Evolutionary conservation across 2,329 filamentous ascomycete genomes (phyloP).

Genomic region (Clarireedia hainanense): DNA sequence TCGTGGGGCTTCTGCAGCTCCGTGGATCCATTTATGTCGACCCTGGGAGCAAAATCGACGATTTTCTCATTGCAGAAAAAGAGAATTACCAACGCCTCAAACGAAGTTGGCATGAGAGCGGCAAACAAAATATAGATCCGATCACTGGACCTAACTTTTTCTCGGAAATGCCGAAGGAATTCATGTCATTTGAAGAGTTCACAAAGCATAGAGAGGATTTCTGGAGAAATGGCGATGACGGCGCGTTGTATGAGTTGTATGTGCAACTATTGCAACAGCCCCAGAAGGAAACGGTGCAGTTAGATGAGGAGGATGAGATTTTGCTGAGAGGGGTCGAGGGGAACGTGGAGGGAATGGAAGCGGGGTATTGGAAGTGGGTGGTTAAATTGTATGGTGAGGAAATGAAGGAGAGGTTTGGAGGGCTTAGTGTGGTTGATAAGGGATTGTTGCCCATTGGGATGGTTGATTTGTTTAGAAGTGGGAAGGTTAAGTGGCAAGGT

Average conservation of each 20-base stretch:
- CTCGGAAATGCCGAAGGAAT: conserved; percentile 17
- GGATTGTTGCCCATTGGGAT: conserved; percentile 35
- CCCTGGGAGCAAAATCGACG: conserved; percentile 22
- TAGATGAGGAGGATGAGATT: conserved; percentile 10
- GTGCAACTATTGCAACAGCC: conserved; percentile 26
- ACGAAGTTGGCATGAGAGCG: conserved; percentile 18
- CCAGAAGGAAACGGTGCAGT: conserved; percentile 22
- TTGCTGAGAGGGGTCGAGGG: conserved; percentile 3
- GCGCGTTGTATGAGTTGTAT: conserved; percentile 23
- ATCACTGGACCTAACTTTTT: neutral
- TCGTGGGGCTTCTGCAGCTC: conserved; percentile 31
- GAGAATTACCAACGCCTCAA: conserved; percentile 26
- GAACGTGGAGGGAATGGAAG: conserved; percentile 9
- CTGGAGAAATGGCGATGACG: conserved; percentile 16
- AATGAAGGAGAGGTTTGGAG: conserved; percentile 34
- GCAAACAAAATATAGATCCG: too few relatives aligned
- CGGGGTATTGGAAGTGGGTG: conserved; percentile 34
- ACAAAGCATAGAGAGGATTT: conserved; percentile 30
- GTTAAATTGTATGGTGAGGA: conserved; percentile 33
- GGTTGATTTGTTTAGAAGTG: conserved; percentile 32
- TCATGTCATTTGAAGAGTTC: conserved; percentile 36
- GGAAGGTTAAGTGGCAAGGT: conserved; percentile 33
- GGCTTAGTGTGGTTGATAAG: conserved; percentile 33
- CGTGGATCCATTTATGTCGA: conserved; percentile 21
- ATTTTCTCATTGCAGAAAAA: conserved; percentile 28